phyloP scores from a whole-genome alignment of 23 red algal genomes.

The Gracilaria domingensis region DNA sequence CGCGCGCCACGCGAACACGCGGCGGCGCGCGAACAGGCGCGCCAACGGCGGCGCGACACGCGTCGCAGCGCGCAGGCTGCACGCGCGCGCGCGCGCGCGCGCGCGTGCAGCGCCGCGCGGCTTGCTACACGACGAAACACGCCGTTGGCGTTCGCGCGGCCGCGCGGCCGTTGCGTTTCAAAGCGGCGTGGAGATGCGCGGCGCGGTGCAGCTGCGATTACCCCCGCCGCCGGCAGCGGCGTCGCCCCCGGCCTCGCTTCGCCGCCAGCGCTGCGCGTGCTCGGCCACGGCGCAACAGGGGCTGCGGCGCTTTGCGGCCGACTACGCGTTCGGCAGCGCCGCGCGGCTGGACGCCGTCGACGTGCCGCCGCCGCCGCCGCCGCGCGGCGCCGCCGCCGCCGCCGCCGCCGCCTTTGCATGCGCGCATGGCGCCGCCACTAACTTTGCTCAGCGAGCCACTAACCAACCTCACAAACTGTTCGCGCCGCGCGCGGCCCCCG shows the following conservation, averaged over 20 bases:
- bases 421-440: neutral
- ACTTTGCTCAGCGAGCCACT: neutral
- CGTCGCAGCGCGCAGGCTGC: neutral
- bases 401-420: neutral
- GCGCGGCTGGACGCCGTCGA: neutral
- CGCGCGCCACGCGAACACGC: no score
- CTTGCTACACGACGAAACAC: no score
- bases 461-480: neutral
- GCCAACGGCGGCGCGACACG: neutral
- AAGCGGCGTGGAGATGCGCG: no score
- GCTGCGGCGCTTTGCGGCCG: slow-evolving; percentile 40
- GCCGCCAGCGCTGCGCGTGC: neutral
- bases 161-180: neutral
- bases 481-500: neutral
- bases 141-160: neutral
- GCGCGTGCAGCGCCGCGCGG: no score
- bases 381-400: neutral
- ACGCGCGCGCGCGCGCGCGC: neutral
- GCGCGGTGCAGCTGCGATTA: neutral
- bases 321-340: slow-evolving; percentile 40
- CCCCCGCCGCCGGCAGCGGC: slow-evolving; percentile 21
- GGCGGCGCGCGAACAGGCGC: no score
- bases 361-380: neutral
- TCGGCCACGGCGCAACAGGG: neutral
- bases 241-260: no score